phyloP scores from a whole-genome alignment of 2,329 filamentous ascomycete species.

The Aspergillus versicolor region DNA sequence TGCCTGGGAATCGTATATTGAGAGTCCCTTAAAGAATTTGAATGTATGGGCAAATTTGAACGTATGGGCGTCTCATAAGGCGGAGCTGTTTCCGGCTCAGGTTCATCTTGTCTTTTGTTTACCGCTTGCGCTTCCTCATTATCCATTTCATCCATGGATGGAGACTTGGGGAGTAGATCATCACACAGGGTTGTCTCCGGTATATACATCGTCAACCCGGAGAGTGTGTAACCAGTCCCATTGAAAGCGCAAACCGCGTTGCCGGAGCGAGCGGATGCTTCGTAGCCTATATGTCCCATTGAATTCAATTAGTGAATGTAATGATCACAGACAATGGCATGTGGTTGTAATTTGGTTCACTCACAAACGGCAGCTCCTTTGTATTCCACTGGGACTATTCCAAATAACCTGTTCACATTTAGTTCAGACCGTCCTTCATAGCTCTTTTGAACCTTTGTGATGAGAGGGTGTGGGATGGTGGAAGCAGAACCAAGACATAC shows the following conservation, averaged over 20 bases:
- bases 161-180: not conserved
- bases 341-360: not conserved
- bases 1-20: not conserved
- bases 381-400: slow-evolving; percentile 16
- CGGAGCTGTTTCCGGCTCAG: not conserved
- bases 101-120: not conserved
- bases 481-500: slow-evolving; percentile 8
- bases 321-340: not conserved
- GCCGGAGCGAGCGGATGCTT: slow-evolving; percentile 13
- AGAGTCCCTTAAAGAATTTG: not conserved
- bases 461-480: not conserved
- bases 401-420: slow-evolving; percentile 10
- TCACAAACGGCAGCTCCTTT: slow-evolving; percentile 19
- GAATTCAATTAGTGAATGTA: not conserved
- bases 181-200: slow-evolving; percentile 19
- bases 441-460: not conserved
- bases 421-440: not conserved
- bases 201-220: slow-evolving; percentile 3
- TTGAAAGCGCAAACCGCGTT: slow-evolving; percentile 28
- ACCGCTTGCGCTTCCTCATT: not conserved
- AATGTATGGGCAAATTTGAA: not conserved
- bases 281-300: slow-evolving; percentile 15
- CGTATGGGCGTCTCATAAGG: not conserved
- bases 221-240: slow-evolving; percentile 22
- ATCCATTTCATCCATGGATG: not conserved